Evolutionary conservation across 2,329 filamentous ascomycete genomes (phyloP).

Genomic region (Pseudocercospora fuligena): DNA sequence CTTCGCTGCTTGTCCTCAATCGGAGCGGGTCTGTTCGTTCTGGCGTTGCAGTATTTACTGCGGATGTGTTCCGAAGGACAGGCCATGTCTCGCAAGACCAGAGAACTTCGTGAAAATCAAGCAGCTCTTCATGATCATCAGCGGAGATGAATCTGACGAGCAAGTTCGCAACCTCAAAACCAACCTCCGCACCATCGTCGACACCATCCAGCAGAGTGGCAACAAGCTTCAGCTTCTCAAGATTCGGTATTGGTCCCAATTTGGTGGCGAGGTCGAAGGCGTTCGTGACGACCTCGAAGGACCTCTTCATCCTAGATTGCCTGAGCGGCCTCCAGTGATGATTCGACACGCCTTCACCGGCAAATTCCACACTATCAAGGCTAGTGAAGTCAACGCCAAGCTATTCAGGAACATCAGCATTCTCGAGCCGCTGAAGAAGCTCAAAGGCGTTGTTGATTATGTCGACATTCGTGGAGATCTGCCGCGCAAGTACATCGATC

Average conservation of each 20-base stretch:
- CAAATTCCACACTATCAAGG: slow-evolving; percentile 8
- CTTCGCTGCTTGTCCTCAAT: slow-evolving; percentile 18
- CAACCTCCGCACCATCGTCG: slow-evolving; percentile 33
- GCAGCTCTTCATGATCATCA: slow-evolving; percentile 22
- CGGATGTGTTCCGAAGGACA: slow-evolving; percentile 2
- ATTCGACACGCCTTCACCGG: slow-evolving; percentile 11
- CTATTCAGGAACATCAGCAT: slow-evolving; percentile 20
- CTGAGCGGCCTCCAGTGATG: slow-evolving; percentile 14
- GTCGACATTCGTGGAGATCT: slow-evolving; percentile 20
- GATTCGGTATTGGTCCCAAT: slow-evolving; percentile 17
- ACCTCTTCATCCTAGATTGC: slow-evolving; percentile 7
- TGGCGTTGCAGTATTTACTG: slow-evolving; percentile 19
- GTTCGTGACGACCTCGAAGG: slow-evolving; percentile 21
- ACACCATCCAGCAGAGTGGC: slow-evolving; percentile 6
- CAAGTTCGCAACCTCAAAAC: neutral
- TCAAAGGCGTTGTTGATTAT: slow-evolving; percentile 17
- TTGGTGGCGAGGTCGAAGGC: slow-evolving; percentile 21
- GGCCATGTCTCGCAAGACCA: slow-evolving; percentile 19
- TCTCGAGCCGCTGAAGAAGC: slow-evolving; percentile 11
- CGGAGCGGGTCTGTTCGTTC: slow-evolving; percentile 16
- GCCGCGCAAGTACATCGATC: slow-evolving; percentile 16
- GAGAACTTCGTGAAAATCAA: slow-evolving; percentile 20
- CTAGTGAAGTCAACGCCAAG: slow-evolving; percentile 2
- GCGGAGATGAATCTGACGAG: neutral
- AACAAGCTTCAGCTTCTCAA: slow-evolving; percentile 19